Evolutionary conservation across 1,284 basidiomycete species (phyloP).

Genomic region (Cryptococcus neoformans): DNA sequence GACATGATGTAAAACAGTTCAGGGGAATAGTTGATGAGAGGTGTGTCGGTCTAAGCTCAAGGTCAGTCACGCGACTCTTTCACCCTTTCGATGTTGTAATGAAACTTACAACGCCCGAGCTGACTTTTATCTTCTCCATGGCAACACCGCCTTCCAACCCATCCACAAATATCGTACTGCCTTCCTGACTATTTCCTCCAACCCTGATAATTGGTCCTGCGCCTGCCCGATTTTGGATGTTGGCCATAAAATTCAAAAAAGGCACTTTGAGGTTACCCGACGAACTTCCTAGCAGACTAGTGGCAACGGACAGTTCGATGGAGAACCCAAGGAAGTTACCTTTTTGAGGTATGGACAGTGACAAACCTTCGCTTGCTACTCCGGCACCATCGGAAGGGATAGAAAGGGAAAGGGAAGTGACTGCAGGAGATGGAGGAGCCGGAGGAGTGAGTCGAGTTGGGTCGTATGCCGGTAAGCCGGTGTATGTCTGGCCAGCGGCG

Average conservation of each 20-base stretch:
- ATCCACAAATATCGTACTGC: constrained; percentile 51
- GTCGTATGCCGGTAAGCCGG: constrained; percentile 42
- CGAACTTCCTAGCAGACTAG: constrained; percentile 59
- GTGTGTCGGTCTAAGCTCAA: constrained; percentile 51
- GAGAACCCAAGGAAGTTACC: constrained; percentile 68
- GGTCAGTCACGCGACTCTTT: too few species aligned
- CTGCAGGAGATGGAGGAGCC: constrained; percentile 28
- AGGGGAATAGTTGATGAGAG: constrained; percentile 58
- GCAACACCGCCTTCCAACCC: constrained; percentile 53
- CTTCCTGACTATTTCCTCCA: constrained; percentile 72
- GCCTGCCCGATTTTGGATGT: constrained; percentile 56
- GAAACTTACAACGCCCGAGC: constrained; percentile 18
- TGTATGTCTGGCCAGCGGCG: constrained; percentile 24
- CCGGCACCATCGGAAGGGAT: constrained; percentile 23
- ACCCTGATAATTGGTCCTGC: constrained; percentile 63
- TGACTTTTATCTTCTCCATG: constrained; percentile 47
- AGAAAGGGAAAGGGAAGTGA: constrained; percentile 22
- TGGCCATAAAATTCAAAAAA: constrained; percentile 71
- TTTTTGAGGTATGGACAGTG: constrained; percentile 53
- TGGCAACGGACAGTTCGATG: constrained; percentile 67
- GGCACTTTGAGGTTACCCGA: constrained; percentile 48
- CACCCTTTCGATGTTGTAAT: background rate
- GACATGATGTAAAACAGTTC: constrained; percentile 60
- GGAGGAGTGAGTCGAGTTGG: constrained; percentile 33
- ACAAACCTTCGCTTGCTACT: constrained; percentile 15